phyloP scores from a whole-genome alignment of 805 yeast species.

The Starmera amethionina region DNA sequence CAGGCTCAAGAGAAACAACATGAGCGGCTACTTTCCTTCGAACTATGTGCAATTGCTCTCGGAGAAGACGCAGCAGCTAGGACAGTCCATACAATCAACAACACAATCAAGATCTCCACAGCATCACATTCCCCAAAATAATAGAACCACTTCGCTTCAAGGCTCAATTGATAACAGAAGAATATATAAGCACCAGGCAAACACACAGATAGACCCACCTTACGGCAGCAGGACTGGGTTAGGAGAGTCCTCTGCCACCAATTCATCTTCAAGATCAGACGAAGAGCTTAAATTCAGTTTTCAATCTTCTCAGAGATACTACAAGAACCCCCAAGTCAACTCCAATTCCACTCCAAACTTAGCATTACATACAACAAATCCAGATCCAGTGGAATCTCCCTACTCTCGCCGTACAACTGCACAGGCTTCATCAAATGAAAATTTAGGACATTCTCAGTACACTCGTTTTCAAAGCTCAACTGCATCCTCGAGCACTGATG shows the following conservation, averaged over 20 bases:
- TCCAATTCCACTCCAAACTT: not conserved
- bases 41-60: slow-evolving; percentile 57
- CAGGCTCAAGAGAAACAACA: slow-evolving; percentile 62
- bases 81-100: not conserved
- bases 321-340: slow-evolving; percentile 1
- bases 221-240: not conserved
- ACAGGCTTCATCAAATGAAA: slow-evolving; percentile 6
- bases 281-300: slow-evolving; percentile 19
- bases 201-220: not conserved
- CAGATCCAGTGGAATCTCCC: not conserved
- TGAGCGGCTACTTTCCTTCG: slow-evolving; percentile 79
- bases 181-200: not conserved
- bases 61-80: not conserved
- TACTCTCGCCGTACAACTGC: not conserved
- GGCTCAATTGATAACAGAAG: not conserved
- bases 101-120: not conserved
- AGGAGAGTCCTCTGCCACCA: not conserved
- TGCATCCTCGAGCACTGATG: too few species aligned
- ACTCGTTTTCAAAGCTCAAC: slow-evolving; percentile 9
- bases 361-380: slow-evolving; percentile 3
- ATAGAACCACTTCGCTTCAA: not conserved
- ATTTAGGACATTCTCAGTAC: not conserved
- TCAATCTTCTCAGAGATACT: slow-evolving; percentile 15
- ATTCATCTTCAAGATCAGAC: slow-evolving; percentile 1
- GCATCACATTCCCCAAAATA: not conserved